These are phyloP conservation scores for Cytospora paraplurivora DNA, from an alignment of 2,329 filamentous ascomycete genomes.

Conservation along the genomic window DNA sequence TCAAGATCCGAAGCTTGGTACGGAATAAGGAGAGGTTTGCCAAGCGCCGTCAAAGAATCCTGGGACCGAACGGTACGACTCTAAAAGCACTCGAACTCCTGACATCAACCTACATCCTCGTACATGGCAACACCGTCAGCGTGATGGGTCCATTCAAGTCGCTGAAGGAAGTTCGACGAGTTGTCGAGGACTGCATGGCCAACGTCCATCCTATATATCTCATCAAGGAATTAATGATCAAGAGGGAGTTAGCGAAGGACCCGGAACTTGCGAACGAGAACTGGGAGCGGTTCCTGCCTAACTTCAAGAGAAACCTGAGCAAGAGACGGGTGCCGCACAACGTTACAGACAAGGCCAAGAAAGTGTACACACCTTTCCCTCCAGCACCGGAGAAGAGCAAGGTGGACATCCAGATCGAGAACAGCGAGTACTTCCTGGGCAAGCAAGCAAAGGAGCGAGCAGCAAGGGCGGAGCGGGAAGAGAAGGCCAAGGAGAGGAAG, in stretches of 20 bases:
- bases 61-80: constrained; percentile 89
- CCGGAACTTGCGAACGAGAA: constrained; percentile 81
- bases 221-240: constrained; percentile 77
- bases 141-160: constrained; percentile 93
- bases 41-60: constrained; percentile 88
- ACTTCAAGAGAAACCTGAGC: constrained; percentile 91
- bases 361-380: constrained; percentile 95
- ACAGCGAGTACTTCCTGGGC: constrained; percentile 91
- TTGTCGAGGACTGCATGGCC: constrained; percentile 94
- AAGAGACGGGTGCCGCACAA: constrained; percentile 81
- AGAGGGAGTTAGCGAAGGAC: constrained; percentile 78
- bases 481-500: constrained; percentile 85
- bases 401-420: constrained; percentile 96
- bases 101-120: constrained; percentile 88
- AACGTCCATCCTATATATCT: constrained; percentile 96
- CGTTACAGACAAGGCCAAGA: constrained; percentile 91
- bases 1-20: constrained; percentile 90
- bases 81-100: constrained; percentile 92
- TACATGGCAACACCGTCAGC: constrained; percentile 94
- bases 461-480: constrained; percentile 75
- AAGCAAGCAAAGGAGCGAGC: constrained; percentile 90
- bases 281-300: constrained; percentile 94
- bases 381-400: constrained; percentile 98
- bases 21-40: constrained; percentile 94
- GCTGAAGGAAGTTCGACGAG: constrained; percentile 84